Percentiles rank a stretch among this genome's conserved stretches.
These are phyloP conservation scores for Metschnikowia cerradonensis DNA, from an alignment of 805 yeast genomes.

Conservation along the genomic window DNA sequence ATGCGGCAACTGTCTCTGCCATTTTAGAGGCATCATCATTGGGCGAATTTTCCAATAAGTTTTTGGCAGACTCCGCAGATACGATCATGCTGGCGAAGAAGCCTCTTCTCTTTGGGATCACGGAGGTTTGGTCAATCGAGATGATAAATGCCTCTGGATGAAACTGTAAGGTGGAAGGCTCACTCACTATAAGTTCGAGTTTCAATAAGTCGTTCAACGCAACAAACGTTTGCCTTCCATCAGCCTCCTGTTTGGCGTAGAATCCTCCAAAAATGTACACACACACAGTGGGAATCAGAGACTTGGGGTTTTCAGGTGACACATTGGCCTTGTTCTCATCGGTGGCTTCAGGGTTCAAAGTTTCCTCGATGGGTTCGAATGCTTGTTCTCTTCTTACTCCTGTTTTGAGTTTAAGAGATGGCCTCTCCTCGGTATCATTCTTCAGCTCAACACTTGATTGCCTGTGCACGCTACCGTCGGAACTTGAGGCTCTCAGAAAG, in stretches of 20 bases:
- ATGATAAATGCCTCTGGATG: conserved; percentile 22
- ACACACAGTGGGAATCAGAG: conserved; percentile 21
- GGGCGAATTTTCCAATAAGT: background rate
- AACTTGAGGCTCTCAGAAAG: background rate
- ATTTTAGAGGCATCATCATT: background rate
- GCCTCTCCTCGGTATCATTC: background rate
- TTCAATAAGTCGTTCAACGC: conserved; percentile 34
- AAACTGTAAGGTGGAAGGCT: conserved; percentile 12
- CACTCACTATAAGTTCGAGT: conserved; percentile 30
- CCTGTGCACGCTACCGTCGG: background rate
- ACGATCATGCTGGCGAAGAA: conserved; percentile 34
- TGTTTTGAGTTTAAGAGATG: background rate
- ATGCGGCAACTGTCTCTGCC: background rate
- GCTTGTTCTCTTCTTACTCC: background rate
- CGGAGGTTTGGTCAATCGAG: conserved; percentile 7
- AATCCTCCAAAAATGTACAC: conserved; percentile 42
- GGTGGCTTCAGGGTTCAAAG: background rate
- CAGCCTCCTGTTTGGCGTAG: conserved; percentile 7
- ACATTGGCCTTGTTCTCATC: conserved; percentile 9
- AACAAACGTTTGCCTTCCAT: conserved; percentile 20
- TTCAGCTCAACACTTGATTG: conserved; percentile 1
- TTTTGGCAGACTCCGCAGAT: conserved; percentile 1
- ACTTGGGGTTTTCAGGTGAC: conserved; percentile 9
- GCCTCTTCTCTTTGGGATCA: conserved; percentile 38
- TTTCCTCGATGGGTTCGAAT: conserved; percentile 1